Evolutionary conservation across 345 rosid genomes (phyloP).

Genomic region (Dipteronia dyeriana): DNA sequence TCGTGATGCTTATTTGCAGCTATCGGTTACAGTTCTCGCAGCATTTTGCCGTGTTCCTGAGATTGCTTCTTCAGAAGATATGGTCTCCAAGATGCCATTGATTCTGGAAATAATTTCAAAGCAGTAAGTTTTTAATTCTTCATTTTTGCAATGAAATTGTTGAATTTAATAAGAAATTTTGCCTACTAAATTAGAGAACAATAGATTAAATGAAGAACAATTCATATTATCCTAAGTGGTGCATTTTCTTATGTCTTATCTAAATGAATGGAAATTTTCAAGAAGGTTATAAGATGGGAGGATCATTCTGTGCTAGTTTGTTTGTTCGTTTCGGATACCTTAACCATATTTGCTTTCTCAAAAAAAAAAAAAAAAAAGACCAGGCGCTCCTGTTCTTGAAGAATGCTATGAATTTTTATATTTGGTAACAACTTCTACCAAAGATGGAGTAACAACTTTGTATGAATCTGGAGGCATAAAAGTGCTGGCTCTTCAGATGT

Average conservation of each 20-base stretch:
- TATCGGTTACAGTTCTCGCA: constrained; percentile 74
- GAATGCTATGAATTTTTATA: constrained; percentile 78
- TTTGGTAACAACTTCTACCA: constrained; percentile 60
- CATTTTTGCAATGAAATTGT: not conserved
- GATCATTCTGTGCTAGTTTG: not conserved
- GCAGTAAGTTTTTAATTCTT: constrained; percentile 38
- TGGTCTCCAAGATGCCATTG: constrained; percentile 67
- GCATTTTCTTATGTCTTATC: not conserved
- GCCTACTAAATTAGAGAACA: not conserved
- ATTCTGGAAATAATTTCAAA: constrained; percentile 58
- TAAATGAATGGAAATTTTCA: not conserved
- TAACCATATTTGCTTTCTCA: constrained; percentile 8
- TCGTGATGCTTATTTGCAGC: constrained; percentile 72
- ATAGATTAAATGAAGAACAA: not conserved
- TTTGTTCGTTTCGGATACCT: not conserved
- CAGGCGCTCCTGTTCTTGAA: constrained; percentile 43
- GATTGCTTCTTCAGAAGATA: constrained; percentile 70
- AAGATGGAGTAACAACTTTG: constrained; percentile 49
- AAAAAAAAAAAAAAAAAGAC: constrained; percentile 46
- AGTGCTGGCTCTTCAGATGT: constrained; percentile 62
- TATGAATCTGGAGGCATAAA: constrained; percentile 69
- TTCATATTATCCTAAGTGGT: not conserved
- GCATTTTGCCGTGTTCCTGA: constrained; percentile 74
- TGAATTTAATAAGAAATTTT: not conserved
- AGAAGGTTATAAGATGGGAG: not conserved